Conservation (phyloP, 2,329 filamentous ascomycete species). For the Alternaria consortialis region DNA sequence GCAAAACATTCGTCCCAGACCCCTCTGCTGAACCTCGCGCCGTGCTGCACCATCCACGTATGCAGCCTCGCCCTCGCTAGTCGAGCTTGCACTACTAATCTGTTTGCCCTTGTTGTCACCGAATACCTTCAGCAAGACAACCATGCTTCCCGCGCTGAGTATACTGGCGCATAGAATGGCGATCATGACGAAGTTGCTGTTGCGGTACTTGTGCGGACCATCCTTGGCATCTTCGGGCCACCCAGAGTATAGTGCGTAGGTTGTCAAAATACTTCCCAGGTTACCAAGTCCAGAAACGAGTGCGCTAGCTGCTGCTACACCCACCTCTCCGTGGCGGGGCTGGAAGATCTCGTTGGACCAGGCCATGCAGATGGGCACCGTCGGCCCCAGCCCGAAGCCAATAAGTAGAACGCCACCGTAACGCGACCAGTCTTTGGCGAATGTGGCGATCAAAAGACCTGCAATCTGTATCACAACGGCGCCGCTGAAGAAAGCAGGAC, state of each 20-base stretch:
- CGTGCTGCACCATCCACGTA: conserved; percentile 53
- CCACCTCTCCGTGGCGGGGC: conserved; percentile 86
- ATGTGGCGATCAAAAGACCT: conserved; percentile 81
- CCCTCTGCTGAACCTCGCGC: conserved; percentile 54
- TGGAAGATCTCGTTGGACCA: conserved; percentile 95
- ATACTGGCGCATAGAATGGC: conserved; percentile 84
- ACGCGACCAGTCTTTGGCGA: conserved; percentile 81
- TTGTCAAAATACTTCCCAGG: conserved; percentile 84
- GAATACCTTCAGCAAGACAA: conserved; percentile 65
- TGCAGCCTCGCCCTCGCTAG: conserved; percentile 64
- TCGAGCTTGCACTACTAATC: conserved; percentile 43
- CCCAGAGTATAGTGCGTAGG: conserved; percentile 87
- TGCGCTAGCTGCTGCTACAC: conserved; percentile 84
- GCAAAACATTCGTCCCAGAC: conserved; percentile 48
- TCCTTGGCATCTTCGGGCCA: conserved; percentile 75
- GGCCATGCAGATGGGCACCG: conserved; percentile 91
- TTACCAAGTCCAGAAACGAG: conserved; percentile 89
- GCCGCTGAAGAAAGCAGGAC: conserved; percentile 81
- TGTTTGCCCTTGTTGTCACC: conserved; percentile 49
- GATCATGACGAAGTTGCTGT: conserved; percentile 88
- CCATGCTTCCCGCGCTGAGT: conserved; percentile 74
- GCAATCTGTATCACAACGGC: conserved; percentile 81
- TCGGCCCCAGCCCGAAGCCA: conserved; percentile 88
- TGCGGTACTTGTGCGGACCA: conserved; percentile 76
- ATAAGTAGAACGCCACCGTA: conserved; percentile 91